Conservation (phyloP, 1,139 yeast species). For the Geotrichum fermentans region DNA sequence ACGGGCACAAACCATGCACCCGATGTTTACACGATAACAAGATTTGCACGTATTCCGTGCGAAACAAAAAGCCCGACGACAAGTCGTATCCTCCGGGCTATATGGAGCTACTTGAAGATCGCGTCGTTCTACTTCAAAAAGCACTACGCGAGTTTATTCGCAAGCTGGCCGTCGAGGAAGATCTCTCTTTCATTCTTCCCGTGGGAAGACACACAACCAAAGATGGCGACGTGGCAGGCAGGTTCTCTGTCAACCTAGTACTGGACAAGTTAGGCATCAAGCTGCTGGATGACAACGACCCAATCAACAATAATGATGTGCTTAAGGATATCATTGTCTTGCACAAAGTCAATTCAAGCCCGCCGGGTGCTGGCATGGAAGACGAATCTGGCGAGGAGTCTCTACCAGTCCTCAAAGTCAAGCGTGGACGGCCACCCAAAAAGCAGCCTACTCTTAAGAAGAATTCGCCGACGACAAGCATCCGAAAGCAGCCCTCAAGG, state of each 20-base stretch:
- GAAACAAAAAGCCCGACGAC: neutral
- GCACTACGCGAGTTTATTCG: slow-evolving; percentile 1
- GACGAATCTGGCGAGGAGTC: neutral
- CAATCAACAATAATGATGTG: slow-evolving; percentile 1
- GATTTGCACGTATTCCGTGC: neutral
- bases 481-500: neutral
- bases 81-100: slow-evolving; percentile 1
- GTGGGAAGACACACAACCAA: neutral
- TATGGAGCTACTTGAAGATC: slow-evolving; percentile 2
- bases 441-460: neutral
- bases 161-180: neutral
- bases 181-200: slow-evolving; percentile 2
- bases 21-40: slow-evolving; percentile 5
- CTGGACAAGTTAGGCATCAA: slow-evolving; percentile 5
- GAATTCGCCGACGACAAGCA: neutral
- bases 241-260: slow-evolving; percentile 2
- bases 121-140: slow-evolving; percentile 6
- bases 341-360: neutral
- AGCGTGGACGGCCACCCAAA: neutral
- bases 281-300: slow-evolving; percentile 4
- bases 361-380: neutral
- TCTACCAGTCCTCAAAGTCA: neutral
- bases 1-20: slow-evolving; percentile 9
- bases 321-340: neutral
- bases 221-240: slow-evolving; percentile 1